Conservation (phyloP, 2,329 filamentous ascomycete genomes). For the Thielaviopsis cerberus region DNA sequence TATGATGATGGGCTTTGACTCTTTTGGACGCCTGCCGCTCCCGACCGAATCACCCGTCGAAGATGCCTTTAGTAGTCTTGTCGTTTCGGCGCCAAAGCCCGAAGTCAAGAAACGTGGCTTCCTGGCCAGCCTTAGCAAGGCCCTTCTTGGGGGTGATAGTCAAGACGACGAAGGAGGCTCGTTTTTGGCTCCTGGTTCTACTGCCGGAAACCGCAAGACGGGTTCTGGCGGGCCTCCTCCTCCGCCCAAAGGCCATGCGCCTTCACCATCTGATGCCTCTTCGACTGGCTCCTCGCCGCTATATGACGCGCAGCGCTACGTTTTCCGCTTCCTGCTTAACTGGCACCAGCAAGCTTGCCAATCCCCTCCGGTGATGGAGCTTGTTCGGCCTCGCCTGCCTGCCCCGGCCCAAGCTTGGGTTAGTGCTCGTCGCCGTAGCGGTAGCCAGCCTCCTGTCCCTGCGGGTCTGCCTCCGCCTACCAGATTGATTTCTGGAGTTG, state of each 20-base stretch:
- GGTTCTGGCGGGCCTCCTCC: constrained; percentile 18
- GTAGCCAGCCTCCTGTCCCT: constrained; percentile 21
- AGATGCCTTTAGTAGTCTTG: constrained; percentile 15
- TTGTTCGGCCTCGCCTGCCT: constrained; percentile 51
- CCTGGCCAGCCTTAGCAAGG: constrained; percentile 43
- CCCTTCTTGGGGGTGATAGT: constrained; percentile 23
- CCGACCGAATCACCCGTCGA: constrained; percentile 15
- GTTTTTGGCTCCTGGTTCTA: constrained; percentile 16
- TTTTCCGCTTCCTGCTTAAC: constrained; percentile 59
- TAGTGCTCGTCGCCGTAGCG: constrained; percentile 22
- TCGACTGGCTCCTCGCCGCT: constrained; percentile 37
- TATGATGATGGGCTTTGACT: constrained; percentile 32
- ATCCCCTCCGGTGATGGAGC: constrained; percentile 28
- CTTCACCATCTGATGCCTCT: constrained; percentile 29
- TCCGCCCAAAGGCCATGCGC: constrained; percentile 17
- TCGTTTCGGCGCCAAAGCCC: constrained; percentile 14
- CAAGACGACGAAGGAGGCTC: constrained; percentile 14
- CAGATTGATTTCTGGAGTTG: constrained; percentile 28
- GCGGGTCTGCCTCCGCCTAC: constrained; percentile 26
- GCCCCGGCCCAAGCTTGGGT: constrained; percentile 49
- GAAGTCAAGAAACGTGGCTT: constrained; percentile 43
- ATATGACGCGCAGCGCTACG: constrained; percentile 37
- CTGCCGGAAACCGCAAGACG: background rate
- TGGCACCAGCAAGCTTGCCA: constrained; percentile 27
- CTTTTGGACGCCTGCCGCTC: constrained; percentile 19